Base-by-base conservation (phyloP, 805 yeast genomes). In the Starmerella stellata region DNA sequence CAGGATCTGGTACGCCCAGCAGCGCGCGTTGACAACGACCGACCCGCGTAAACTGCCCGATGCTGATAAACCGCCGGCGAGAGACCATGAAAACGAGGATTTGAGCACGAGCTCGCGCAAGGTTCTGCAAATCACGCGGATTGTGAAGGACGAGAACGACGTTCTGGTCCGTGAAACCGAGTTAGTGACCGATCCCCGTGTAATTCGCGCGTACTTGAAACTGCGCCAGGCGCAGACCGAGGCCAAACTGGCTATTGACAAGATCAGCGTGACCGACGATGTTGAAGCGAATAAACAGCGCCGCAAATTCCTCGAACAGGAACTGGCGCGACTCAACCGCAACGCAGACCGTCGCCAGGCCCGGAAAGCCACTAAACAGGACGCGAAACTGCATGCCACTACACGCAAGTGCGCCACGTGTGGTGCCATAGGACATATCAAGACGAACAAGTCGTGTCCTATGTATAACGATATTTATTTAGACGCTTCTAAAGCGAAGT, bases 391-490 rank as follows among this genome's bases (percentile, higher is more conserved):
- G 24, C 75, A 75, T 50, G 66, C 75, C 23, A 74, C 72, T 4
- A 75, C 78, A 7, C 66, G 98, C 55, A 72, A 81, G 52, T 87
- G 98, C 61, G 85, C 92, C 3, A 77, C 90, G 0, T 87, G 98
- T 66, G 96, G 96, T 18, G 90, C 87, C 11, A 68, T 79, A 45
- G 98, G 96, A 0, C 98, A 87, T 56, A 87, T 87, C 44, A 70
- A 90, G 55, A 87, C 98, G 2, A 83, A 82, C 55, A 78, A 77
- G 52, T 63, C 87, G 2, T 87, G 98, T 61, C 98, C 96, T 14
- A 67, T 83, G 69, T 87, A 79, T 54, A 72, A 70, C 44, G 73
- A 70, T 42, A 50, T 53, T 32, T 53, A 52, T 41, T 48, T 55
- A 38, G 38, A 40, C 23, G 47, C 48, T 7, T 42, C 47, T 42